A percentile compares a stretch with the other conserved stretches of the same genome.
Conservation (phyloP, 352 stramenopile genomes). For the Achlya hypogyna region DNA sequence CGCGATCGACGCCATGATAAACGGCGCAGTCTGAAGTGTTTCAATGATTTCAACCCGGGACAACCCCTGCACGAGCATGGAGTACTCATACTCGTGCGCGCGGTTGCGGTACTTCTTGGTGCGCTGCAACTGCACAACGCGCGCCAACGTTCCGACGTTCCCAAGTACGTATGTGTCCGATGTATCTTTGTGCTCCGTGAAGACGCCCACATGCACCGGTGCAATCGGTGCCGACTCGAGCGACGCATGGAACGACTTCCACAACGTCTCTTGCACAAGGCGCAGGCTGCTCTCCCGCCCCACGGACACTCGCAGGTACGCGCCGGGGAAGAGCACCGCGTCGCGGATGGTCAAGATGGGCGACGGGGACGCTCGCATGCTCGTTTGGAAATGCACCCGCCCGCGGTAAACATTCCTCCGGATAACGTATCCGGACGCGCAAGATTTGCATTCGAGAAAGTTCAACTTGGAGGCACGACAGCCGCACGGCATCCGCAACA, state of each 20-base stretch:
- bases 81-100: conserved; percentile 36
- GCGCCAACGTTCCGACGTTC: conserved; percentile 47
- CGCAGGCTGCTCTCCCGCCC: conserved; percentile 50
- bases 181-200: conserved; percentile 36
- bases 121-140: conserved; percentile 68
- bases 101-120: conserved; percentile 25
- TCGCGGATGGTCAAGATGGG: conserved; percentile 57
- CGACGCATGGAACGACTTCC: conserved; percentile 44
- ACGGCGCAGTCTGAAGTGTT: conserved; percentile 42
- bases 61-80: conserved; percentile 56
- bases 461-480: too few relatives aligned
- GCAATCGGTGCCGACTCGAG: conserved; percentile 25
- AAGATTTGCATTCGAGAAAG: not conserved
- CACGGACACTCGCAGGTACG: conserved; percentile 63
- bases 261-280: conserved; percentile 70
- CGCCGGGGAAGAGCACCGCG: conserved; percentile 67
- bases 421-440: not conserved
- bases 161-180: conserved; percentile 38
- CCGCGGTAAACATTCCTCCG: not conserved
- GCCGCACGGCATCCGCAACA: too few relatives aligned
- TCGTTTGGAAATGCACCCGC: not conserved
- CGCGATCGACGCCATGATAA: conserved; percentile 45
- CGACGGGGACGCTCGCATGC: conserved; percentile 30
- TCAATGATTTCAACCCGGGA: conserved; percentile 41
- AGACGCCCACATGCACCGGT: conserved; percentile 52